Evolutionary conservation across 495 filamentous ascomycete species (phyloP).

Genomic region (Penicillium macrosclerotiorum): DNA sequence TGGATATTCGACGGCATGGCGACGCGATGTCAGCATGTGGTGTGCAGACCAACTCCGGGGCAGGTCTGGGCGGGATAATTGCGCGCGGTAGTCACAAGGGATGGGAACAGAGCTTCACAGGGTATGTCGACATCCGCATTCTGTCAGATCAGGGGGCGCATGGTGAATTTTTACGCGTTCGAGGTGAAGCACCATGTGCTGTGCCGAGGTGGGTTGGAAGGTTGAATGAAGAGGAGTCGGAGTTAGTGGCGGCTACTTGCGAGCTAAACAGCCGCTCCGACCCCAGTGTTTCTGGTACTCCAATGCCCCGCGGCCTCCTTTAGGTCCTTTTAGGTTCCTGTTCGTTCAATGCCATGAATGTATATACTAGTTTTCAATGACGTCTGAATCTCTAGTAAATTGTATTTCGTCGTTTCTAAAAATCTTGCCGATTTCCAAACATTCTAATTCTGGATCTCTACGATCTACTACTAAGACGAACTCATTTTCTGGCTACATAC

Average conservation of each 20-base stretch:
- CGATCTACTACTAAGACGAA: no score
- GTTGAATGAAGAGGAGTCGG: constrained; percentile 8
- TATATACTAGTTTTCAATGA: no score
- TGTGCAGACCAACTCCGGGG: constrained; percentile 15
- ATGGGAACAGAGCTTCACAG: constrained; percentile 3
- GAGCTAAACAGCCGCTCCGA: constrained; percentile 1
- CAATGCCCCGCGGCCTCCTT: background rate
- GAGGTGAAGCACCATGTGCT: constrained; percentile 9
- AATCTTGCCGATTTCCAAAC: no score
- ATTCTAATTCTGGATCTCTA: no score
- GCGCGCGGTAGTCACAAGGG: constrained; percentile 9
- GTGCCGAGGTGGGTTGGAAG: constrained; percentile 20
- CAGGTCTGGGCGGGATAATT: constrained; percentile 16
- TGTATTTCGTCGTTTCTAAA: no score
- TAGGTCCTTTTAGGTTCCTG: no score
- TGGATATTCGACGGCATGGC: constrained; percentile 69
- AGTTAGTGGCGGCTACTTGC: constrained; percentile 13
- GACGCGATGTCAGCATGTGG: constrained; percentile 38
- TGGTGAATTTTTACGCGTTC: constrained; percentile 10
- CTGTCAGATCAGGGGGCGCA: constrained; percentile 27
- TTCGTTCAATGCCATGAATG: no score
- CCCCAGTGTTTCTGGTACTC: background rate
- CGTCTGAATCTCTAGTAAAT: no score
- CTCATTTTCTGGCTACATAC: no score
- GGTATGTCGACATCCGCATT: constrained; percentile 24